Base-by-base conservation (phyloP, 169 alveolate species). In the Plasmodium fragile region DNA sequence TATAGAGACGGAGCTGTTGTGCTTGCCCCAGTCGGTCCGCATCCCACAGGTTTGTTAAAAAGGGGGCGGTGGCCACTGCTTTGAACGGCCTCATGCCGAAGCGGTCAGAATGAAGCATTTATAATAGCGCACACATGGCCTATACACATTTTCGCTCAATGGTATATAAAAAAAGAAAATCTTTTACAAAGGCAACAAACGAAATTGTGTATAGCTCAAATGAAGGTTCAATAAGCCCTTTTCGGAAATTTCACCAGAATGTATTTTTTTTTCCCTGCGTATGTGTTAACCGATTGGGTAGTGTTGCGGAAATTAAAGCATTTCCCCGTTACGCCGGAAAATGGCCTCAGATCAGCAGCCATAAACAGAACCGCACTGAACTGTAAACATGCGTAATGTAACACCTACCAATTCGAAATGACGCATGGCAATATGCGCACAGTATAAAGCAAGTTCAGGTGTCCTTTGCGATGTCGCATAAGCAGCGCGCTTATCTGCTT, bases 1-100 rank as follows among this genome's bases (percentile, higher is more conserved):
- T 45, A 72, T 89, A 28, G 78, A 89, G 55, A 59, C 25, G 6
- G 91, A 78, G 81, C 80, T 89, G 28, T 79, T 89, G 36, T 72
- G 91, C 41, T 65, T 89, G 34, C 94, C 94, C 1, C 22, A 25
- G 34, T 78, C 89, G 32, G 65, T 89, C 52, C 69, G 75, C 16
- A 5, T 30, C 41, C 45, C 25, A 0, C 32, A 49, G 45, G 49
- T 43, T 10, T 28, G 53, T 41, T 39, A 30, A 65, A 65, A 65
- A 65, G 36, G 75, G 36, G 39, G 75, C 0, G 75, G 36, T 5
- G 36, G 39, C 75, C 34, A 22, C 13, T 18, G 16, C 36, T 0
- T 65, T 65, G 4, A 22, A 49, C 22, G 22, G 59, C 59, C 7
- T 49, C 59, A 49, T 1, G 22, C 53, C 18, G 59, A 49, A 49